A percentile compares a stretch with the other conserved stretches of the same genome.
phyloP scores from a whole-genome alignment of 306 rosid species.

The Prunus salicina region DNA sequence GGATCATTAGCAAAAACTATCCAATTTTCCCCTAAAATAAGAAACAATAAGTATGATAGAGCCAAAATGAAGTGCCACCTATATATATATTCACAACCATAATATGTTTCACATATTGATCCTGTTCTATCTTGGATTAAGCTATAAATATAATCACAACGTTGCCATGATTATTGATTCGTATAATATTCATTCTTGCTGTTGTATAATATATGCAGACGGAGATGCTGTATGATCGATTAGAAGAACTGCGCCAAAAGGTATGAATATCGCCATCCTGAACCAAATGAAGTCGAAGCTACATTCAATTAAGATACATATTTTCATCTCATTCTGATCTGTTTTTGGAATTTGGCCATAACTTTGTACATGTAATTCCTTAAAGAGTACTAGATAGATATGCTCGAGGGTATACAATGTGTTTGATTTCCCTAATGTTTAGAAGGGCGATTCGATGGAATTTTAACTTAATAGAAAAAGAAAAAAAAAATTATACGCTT shows the following conservation, averaged over 20 bases:
- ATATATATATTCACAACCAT: background rate
- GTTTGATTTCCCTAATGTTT: background rate
- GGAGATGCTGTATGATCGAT: slow-evolving; percentile 38
- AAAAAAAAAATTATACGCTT: too few relatives aligned
- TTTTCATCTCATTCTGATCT: background rate
- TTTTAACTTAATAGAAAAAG: background rate
- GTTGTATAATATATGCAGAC: slow-evolving; percentile 33
- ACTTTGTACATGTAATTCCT: background rate
- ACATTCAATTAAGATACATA: background rate
- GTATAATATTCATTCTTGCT: background rate
- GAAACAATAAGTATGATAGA: background rate
- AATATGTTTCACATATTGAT: background rate
- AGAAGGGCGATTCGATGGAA: background rate
- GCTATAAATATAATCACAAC: background rate
- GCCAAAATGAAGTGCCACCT: background rate
- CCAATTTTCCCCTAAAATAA: too few relatives aligned
- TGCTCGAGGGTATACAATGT: background rate
- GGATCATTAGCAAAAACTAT: too few relatives aligned
- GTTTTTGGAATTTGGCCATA: background rate
- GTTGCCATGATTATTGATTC: too few relatives aligned
- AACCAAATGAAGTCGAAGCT: background rate
- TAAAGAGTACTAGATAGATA: background rate
- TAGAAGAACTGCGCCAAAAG: slow-evolving; percentile 53
- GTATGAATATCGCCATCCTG: slow-evolving; percentile 19
- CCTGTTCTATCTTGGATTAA: background rate